Evolutionary conservation across 306 rosid genomes (phyloP).

Genomic region (Leucaena leucocephala): DNA sequence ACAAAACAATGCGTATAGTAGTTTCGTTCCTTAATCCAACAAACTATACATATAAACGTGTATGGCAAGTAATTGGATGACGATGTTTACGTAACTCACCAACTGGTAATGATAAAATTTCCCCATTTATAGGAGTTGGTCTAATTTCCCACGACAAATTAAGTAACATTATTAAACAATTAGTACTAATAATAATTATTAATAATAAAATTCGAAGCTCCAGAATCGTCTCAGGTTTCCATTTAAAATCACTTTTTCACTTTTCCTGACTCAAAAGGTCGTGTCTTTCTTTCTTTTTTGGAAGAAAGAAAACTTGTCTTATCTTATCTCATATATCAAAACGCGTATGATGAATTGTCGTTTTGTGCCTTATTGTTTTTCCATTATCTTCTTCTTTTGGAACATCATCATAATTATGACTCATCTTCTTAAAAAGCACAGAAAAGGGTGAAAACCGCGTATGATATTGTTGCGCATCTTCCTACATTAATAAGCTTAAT

Average conservation of each 20-base stretch:
- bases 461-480: not conserved
- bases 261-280: not conserved
- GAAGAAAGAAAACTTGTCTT: not conserved
- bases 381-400: not conserved
- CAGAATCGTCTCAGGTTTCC: not conserved
- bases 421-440: not conserved
- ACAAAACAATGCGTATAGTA: not conserved
- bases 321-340: not conserved
- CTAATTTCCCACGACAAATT: not conserved
- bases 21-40: not conserved
- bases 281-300: not conserved
- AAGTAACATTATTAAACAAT: not conserved
- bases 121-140: not conserved
- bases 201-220: not conserved
- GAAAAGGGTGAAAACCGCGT: conserved; percentile 1
- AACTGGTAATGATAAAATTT: not conserved
- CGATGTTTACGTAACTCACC: not conserved
- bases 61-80: not conserved
- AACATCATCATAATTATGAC: not conserved
- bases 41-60: not conserved
- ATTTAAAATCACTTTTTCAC: not conserved
- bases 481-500: not conserved
- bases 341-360: conserved; percentile 10
- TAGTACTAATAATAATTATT: not conserved
- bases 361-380: not conserved